Base-by-base conservation (phyloP, 169 alveolate species). In the Plasmodium vinckei region DNA sequence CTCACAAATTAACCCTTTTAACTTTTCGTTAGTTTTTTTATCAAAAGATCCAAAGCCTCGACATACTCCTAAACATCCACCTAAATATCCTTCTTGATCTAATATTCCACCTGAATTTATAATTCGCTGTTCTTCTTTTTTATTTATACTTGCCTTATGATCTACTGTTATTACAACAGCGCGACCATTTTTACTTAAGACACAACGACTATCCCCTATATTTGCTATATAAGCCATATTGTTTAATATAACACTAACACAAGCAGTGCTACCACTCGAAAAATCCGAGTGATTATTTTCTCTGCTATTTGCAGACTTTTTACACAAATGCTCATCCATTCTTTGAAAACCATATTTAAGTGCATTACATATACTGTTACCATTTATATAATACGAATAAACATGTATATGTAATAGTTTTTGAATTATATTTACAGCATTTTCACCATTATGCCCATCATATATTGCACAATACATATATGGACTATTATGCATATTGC, bases 161-260 rank as follows among this genome's bases (percentile, higher is more conserved):
- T 99, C 99, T 54, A 94, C 95, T 1, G 99, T 96, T 79, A 99
- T 88, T 51, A 97, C 98, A 13, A 97, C 91, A 0, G 98, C 98
- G 46, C 94, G 91, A 3, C 99, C 98, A 5, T 95, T 95, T 42
- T 99, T 95, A 72, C 98, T 93, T 44, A 97, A 88, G 10, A 99
- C 98, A 25, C 99, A 98, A 63, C 99, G 93, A 60, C 99, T 97
- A 89, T 99, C 99, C 1, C 99, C 99, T 33, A 99, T 99, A 89
- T 99, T 99, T 17, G 99, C 99, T 51, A 97, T 69, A 68, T 82
- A 82, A 9, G 67, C 39, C 90, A 82, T 46, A 21, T 67, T 68
- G 2, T 67, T 68, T 27, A 82, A 82, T 9, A 82, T 82, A 15
- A 82, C 51, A n/a, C 86, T 82, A 13, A 82, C 90, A 68, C 90